Percentiles rank a stretch among this genome's conserved stretches.
These are phyloP conservation scores for Dothideomycetidae sp. DNA, from an alignment of 2,329 filamentous ascomycete genomes.

Conservation along the genomic window DNA sequence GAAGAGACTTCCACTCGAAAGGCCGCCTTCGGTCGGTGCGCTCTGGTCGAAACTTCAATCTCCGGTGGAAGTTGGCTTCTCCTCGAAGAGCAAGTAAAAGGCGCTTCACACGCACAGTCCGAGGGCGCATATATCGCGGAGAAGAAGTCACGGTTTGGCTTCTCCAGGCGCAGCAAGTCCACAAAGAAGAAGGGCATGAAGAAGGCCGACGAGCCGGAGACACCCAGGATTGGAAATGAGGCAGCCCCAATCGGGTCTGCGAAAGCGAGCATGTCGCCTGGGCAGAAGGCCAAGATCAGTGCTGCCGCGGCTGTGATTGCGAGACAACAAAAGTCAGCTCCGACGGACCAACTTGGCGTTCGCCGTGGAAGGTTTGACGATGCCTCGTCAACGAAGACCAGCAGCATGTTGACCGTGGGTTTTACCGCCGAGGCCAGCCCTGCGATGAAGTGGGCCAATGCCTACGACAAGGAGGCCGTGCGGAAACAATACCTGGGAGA, in stretches of 20 bases:
- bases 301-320: conserved; percentile 77
- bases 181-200: conserved; percentile 54
- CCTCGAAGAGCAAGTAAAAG: conserved; percentile 91
- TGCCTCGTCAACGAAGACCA: conserved; percentile 55
- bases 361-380: conserved; percentile 42
- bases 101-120: conserved; percentile 71
- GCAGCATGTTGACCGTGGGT: conserved; percentile 78
- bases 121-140: conserved; percentile 83
- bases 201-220: conserved; percentile 28
- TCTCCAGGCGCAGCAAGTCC: conserved; percentile 53
- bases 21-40: conserved; percentile 84
- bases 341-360: conserved; percentile 36
- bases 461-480: conserved; percentile 81
- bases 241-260: conserved; percentile 42
- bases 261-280: conserved; percentile 73
- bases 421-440: conserved; percentile 78
- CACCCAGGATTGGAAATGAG: conserved; percentile 24
- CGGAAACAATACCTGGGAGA: conserved; percentile 76
- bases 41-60: conserved; percentile 79
- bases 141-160: conserved; percentile 90
- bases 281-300: conserved; percentile 87
- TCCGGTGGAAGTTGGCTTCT: conserved; percentile 75
- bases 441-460: conserved; percentile 92
- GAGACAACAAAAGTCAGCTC: conserved; percentile 46
- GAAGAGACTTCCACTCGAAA: conserved; percentile 81